phyloP scores from a whole-genome alignment of 768 basidiomycete genomes.

The Serendipita sp. region DNA sequence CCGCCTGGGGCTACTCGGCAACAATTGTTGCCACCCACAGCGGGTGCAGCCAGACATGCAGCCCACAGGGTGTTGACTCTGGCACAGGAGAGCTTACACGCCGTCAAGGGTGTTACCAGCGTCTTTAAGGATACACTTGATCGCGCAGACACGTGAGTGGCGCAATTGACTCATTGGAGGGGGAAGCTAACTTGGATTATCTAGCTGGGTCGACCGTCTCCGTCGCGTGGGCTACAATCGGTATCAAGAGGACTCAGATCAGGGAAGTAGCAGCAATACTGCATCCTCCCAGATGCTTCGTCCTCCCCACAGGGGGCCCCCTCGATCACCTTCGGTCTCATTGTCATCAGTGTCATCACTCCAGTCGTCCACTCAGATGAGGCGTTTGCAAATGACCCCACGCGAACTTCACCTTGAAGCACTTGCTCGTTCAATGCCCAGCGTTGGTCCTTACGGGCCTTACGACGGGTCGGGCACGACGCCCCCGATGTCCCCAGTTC shows the following conservation, averaged over 20 bases:
- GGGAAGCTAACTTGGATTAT: conserved; percentile 6
- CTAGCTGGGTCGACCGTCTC: conserved; percentile 70
- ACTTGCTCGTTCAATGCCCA: conserved; percentile 3
- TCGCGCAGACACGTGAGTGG: conserved; percentile 60
- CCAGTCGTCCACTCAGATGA: not conserved
- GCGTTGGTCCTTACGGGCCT: conserved; percentile 4
- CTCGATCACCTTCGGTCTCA: not conserved
- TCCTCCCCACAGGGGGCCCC: not conserved
- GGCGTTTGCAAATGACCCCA: not conserved
- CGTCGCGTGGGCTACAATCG: conserved; percentile 41
- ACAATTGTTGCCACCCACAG: conserved; percentile 21
- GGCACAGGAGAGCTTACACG: conserved; percentile 83
- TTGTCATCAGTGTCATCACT: not conserved
- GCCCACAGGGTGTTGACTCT: conserved; percentile 70
- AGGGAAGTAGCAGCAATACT: not conserved
- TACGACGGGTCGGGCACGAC: not conserved
- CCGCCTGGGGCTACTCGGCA: conserved; percentile 6
- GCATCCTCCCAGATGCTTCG: not conserved
- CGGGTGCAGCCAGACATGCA: conserved; percentile 48
- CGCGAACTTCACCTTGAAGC: conserved; percentile 2
- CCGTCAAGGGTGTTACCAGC: conserved; percentile 76
- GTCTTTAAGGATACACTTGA: conserved; percentile 81
- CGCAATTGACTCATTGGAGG: not conserved
- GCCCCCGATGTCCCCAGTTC: conserved; percentile 2
- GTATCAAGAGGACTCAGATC: not conserved